phyloP scores from a whole-genome alignment of 345 rosid species.

The Euclidium syriacum region DNA sequence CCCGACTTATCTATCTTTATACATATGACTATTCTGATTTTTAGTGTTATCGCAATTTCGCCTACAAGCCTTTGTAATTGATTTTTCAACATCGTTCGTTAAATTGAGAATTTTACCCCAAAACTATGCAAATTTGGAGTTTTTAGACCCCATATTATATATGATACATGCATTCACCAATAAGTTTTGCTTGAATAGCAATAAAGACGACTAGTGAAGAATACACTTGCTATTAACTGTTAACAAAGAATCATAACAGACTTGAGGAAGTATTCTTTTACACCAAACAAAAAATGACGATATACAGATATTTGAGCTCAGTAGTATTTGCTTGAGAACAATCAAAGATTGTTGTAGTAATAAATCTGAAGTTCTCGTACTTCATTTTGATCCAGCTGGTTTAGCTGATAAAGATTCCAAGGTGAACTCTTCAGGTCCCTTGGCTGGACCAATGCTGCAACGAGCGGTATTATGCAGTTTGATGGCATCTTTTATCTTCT shows the following conservation, averaged over 20 bases:
- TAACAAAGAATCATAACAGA: background rate
- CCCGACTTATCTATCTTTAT: background rate
- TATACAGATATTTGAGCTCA: constrained; percentile 22
- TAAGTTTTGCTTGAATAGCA: background rate
- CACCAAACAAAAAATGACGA: constrained; percentile 16
- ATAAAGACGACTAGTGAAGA: background rate
- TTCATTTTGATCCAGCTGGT: constrained; percentile 38
- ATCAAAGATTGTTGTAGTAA: constrained; percentile 16
- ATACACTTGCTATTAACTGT: constrained; percentile 6
- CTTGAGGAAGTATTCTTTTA: constrained; percentile 15
- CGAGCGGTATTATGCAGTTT: constrained; percentile 54
- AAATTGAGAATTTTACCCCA: background rate
- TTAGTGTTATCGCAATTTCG: background rate
- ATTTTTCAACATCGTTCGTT: background rate
- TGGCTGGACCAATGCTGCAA: constrained; percentile 54
- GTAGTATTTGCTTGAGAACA: constrained; percentile 27
- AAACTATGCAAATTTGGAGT: background rate
- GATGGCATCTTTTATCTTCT: constrained; percentile 82
- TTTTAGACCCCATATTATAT: background rate
- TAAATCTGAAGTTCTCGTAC: background rate
- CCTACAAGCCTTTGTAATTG: background rate
- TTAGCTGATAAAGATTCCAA: constrained; percentile 49
- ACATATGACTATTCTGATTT: background rate
- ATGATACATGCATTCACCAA: background rate
- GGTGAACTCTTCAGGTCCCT: constrained; percentile 50